Conservation (phyloP, 805 yeast species). For the Ogataea sp. region DNA sequence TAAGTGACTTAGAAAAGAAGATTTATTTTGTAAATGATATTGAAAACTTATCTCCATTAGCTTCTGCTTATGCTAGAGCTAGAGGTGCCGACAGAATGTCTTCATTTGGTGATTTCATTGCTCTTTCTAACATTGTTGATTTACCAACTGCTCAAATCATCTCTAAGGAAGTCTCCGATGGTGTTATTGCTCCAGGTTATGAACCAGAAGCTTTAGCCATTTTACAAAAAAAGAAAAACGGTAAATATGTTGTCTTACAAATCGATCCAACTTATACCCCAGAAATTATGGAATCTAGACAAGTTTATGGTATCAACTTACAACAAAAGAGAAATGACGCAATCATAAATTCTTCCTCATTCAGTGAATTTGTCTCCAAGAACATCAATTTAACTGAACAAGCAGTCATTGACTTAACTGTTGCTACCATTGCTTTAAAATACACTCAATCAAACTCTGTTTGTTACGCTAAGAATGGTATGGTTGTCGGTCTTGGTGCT, state of each 20-base stretch:
- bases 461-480: constrained; percentile 97
- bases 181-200: constrained; percentile 97
- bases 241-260: constrained; percentile 94
- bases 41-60: constrained; percentile 92
- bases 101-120: constrained; percentile 97
- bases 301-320: constrained; percentile 90
- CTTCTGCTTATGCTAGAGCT: constrained; percentile 98
- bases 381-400: constrained; percentile 86
- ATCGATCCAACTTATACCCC: constrained; percentile 93
- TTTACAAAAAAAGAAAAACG: constrained; percentile 88
- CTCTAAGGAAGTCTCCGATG: constrained; percentile 95
- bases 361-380: constrained; percentile 84
- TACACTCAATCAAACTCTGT: constrained; percentile 99
- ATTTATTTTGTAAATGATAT: constrained; percentile 92
- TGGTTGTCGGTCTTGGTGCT: constrained; percentile 98
- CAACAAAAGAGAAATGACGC: constrained; percentile 99
- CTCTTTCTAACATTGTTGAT: constrained; percentile 93
- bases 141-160: constrained; percentile 94
- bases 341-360: constrained; percentile 80
- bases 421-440: constrained; percentile 94
- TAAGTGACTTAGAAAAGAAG: constrained; percentile 85
- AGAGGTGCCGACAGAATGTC: constrained; percentile 99
- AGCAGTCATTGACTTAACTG: constrained; percentile 88
- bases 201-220: constrained; percentile 87
- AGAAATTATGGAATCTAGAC: constrained; percentile 75